Evolutionary conservation across 2,329 filamentous ascomycete genomes (phyloP).

Genomic region (Talaromyces piceae): DNA sequence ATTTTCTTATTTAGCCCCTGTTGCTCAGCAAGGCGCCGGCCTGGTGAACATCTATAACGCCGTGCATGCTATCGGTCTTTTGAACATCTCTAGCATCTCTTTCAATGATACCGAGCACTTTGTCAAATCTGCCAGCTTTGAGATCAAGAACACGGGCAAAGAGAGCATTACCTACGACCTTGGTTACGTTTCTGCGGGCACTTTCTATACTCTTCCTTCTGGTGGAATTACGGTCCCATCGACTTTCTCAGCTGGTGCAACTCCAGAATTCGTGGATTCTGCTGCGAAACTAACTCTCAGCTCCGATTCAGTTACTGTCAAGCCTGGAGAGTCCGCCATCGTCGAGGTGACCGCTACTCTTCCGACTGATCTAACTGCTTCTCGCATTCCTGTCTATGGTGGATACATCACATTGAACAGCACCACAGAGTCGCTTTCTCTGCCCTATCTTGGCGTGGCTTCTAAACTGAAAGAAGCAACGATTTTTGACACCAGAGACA

Average conservation of each 20-base stretch:
- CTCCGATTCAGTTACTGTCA: conserved; percentile 15
- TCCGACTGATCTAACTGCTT: conserved; percentile 14
- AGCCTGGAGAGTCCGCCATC: conserved; percentile 14
- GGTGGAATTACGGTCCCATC: conserved; percentile 8
- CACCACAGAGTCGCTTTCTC: conserved; percentile 18
- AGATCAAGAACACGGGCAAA: conserved; percentile 48
- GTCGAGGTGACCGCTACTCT: conserved; percentile 16
- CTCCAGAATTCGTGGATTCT: conserved; percentile 11
- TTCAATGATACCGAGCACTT: conserved; percentile 60
- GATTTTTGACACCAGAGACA: conserved; percentile 2
- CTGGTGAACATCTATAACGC: conserved; percentile 55
- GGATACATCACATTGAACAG: conserved; percentile 24
- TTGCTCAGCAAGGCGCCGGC: conserved; percentile 55
- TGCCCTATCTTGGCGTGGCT: conserved; percentile 27
- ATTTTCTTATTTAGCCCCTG: conserved; percentile 36
- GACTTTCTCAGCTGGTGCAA: neutral
- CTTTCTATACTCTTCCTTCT: conserved; percentile 45
- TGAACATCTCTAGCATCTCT: conserved; percentile 51
- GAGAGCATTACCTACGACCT: conserved; percentile 47
- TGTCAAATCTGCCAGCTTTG: conserved; percentile 43
- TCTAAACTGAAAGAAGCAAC: conserved; percentile 3
- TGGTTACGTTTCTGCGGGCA: conserved; percentile 43
- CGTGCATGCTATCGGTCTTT: conserved; percentile 46
- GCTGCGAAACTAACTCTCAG: conserved; percentile 8
- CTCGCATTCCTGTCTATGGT: conserved; percentile 25